These are phyloP conservation scores for Choiromyces venosus DNA, from an alignment of 495 filamentous ascomycete genomes.

Conservation along the genomic window DNA sequence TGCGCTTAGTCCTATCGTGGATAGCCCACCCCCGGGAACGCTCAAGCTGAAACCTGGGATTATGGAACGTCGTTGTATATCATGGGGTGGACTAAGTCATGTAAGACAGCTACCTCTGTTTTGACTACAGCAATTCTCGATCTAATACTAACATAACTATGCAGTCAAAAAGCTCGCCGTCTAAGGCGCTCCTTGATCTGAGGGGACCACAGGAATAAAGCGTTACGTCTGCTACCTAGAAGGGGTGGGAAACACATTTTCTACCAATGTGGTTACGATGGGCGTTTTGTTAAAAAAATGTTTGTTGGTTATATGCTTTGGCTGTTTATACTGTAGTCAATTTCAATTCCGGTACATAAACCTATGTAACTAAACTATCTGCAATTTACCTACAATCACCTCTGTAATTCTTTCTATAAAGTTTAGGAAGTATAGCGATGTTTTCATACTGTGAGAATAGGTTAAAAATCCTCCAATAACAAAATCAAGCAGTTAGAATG, in stretches of 20 bases:
- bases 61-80: neutral
- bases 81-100: neutral
- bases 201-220: neutral
- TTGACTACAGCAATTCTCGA: neutral
- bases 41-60: neutral
- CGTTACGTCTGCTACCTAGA: neutral
- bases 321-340: neutral
- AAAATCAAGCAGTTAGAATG: neutral
- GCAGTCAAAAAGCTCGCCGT: neutral
- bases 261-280: neutral
- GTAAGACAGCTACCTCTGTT: neutral
- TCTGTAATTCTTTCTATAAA: neutral
- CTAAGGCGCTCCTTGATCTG: neutral
- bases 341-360: neutral
- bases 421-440: neutral
- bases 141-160: neutral
- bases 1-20: neutral
- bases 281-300: neutral
- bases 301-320: neutral
- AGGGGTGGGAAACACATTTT: neutral
- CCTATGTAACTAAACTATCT: neutral
- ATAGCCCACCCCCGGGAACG: neutral
- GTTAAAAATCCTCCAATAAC: neutral
- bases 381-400: neutral
- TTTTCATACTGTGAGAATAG: neutral